Percentiles rank a stretch among this genome's conserved stretches.
Conservation (phyloP, 208 protist species). For the Lotmaria passim region DNA sequence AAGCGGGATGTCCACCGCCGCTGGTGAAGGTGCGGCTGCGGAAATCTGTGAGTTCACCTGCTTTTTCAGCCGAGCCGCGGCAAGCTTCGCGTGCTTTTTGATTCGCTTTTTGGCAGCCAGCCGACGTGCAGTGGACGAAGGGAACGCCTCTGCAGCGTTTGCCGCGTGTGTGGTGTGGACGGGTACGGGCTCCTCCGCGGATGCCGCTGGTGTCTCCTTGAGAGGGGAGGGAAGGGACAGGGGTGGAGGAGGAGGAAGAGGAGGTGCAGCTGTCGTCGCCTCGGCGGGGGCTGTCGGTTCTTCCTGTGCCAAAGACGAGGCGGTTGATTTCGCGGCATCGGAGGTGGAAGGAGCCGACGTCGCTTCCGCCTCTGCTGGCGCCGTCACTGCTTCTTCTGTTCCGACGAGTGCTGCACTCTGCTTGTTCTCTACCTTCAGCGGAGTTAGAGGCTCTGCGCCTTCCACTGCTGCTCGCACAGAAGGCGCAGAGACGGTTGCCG, state of each 20-base stretch:
- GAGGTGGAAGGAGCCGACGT: no score
- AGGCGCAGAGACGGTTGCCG: not conserved
- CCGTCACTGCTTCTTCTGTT: no score
- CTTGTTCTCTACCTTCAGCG: no score
- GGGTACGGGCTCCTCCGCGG: not conserved
- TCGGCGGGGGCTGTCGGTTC: no score
- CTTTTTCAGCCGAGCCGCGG: slow-evolving; percentile 21
- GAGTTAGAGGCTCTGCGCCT: not conserved
- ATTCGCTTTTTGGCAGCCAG: slow-evolving; percentile 50
- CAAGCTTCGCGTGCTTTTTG: slow-evolving; percentile 50
- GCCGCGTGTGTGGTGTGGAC: not conserved
- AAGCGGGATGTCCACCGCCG: slow-evolving; percentile 36
- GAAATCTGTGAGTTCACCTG: not conserved
- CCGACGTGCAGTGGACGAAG: slow-evolving; percentile 13
- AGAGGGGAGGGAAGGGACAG: no score
- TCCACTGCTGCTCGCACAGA: not conserved
- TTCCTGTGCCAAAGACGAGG: not conserved
- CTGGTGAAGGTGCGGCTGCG: no score
- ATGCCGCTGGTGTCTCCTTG: not conserved
- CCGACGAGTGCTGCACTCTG: no score
- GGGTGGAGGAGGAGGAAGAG: no score
- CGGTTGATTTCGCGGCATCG: no score
- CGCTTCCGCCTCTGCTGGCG: no score
- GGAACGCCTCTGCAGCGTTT: not conserved
- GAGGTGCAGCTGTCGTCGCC: no score